A percentile compares a stretch with the other conserved stretches of the same genome.
phyloP scores from a whole-genome alignment of 805 yeast genomes.

The Lachancea nothofagi region DNA sequence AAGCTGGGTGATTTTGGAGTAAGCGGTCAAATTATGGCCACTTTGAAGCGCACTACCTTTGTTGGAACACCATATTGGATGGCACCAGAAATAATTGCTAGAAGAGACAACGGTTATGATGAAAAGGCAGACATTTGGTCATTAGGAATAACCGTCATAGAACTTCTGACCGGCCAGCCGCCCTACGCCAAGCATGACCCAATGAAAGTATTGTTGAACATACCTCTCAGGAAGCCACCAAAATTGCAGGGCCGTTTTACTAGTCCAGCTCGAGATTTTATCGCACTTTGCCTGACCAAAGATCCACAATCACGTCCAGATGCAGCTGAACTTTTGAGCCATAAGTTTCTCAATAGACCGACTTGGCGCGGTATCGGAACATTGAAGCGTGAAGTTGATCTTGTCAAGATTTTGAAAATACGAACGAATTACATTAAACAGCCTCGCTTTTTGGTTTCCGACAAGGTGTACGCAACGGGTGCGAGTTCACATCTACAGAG shows the following conservation, averaged over 20 bases:
- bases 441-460: constrained; percentile 37
- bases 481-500: constrained; percentile 6
- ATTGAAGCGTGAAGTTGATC: constrained; percentile 38
- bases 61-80: constrained; percentile 98
- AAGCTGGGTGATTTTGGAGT: constrained; percentile 94
- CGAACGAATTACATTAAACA: constrained; percentile 21
- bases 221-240: constrained; percentile 31
- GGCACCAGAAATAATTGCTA: constrained; percentile 92
- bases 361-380: constrained; percentile 32
- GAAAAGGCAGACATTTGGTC: constrained; percentile 96
- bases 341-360: constrained; percentile 43
- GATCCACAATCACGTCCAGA: constrained; percentile 61
- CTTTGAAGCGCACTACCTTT: constrained; percentile 61
- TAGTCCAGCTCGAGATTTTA: constrained; percentile 46
- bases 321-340: constrained; percentile 50
- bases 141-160: constrained; percentile 86
- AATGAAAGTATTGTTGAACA: constrained; percentile 57
- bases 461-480: constrained; percentile 26
- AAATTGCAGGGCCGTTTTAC: constrained; percentile 29
- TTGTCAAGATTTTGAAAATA: constrained; percentile 31
- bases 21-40: constrained; percentile 73
- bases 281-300: constrained; percentile 58
- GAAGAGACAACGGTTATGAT: constrained; percentile 54
- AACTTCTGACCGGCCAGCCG: constrained; percentile 74
- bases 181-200: constrained; percentile 74